Evolutionary conservation across 2,329 filamentous ascomycete species (phyloP).

Genomic region (Cercospora beticola): DNA sequence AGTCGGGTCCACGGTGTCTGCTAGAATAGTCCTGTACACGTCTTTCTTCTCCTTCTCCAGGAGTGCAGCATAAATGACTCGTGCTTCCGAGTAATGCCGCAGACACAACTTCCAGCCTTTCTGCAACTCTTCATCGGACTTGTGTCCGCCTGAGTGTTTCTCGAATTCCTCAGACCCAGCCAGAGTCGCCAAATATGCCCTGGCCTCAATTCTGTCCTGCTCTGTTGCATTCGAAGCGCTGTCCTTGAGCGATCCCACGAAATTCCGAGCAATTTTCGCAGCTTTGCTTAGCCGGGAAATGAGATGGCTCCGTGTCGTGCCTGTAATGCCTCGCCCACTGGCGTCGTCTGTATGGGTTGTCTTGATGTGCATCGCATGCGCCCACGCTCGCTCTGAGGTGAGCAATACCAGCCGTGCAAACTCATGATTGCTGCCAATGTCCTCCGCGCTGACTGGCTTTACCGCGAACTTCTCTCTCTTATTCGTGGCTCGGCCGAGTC

Average conservation of each 20-base stretch:
- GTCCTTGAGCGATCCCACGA: constrained; percentile 67
- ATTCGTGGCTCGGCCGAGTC: constrained; percentile 77
- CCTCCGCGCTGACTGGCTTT: constrained; percentile 70
- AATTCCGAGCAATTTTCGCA: constrained; percentile 64
- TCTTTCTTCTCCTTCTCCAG: constrained; percentile 67
- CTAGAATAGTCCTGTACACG: constrained; percentile 79
- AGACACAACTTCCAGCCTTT: constrained; percentile 76
- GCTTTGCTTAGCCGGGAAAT: constrained; percentile 84
- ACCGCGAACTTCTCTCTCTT: constrained; percentile 82
- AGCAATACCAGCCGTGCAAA: constrained; percentile 79
- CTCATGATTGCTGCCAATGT: constrained; percentile 74
- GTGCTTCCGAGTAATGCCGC: constrained; percentile 69
- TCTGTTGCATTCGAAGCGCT: constrained; percentile 64
- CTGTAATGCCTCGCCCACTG: constrained; percentile 68
- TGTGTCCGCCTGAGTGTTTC: constrained; percentile 61
- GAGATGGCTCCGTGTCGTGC: constrained; percentile 81
- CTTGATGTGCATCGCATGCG: constrained; percentile 94
- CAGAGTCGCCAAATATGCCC: constrained; percentile 77
- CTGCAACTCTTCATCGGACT: constrained; percentile 37
- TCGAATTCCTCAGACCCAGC: constrained; percentile 79
- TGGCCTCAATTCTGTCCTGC: constrained; percentile 77
- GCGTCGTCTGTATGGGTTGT: constrained; percentile 74
- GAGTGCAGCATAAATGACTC: constrained; percentile 80
- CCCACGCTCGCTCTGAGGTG: constrained; percentile 87
- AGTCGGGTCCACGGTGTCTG: constrained; percentile 84